Base-by-base conservation (phyloP, 2,329 filamentous ascomycete genomes). In the Chaetomiaceae sp. region DNA sequence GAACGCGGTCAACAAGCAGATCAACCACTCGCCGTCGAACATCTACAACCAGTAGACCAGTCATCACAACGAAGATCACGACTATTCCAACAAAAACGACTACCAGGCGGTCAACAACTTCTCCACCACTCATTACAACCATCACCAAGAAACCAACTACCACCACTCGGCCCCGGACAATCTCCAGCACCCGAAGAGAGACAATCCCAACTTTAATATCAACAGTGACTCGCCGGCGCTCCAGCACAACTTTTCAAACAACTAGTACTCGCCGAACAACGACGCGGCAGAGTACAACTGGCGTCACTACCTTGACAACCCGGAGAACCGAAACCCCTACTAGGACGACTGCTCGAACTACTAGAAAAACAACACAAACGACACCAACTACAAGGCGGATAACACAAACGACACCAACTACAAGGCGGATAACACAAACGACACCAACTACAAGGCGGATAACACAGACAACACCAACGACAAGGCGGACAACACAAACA, bases 61-160 rank as follows among this genome's bases (percentile, higher is more conserved):
- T 48, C 9, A 40, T 57, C 3, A 52, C 50, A 9, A 58, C 55
- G 1, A 50, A 42, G 18, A 47, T 54, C 14, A 57, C 53, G 2
- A 54, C 50, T 4, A 33, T 56, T 16, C 51, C 51, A 2, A 45
- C 14, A 6, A 51, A 27, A 9, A 27, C 25, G 25, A 27, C 25
- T 5, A 27, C 25, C 25, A 27, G 21, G 14, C 23, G 40, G 16
- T 41, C 54, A 2, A 29, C 37, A 6, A 44, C 43, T 13, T 8
- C 20, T 5, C 5, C 23, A 8, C 23, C 33, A 11, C 29, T 29
- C n/a, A 48, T 51, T 16, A 57, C 47, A 1, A 57, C 55, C 10
- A 36, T 46, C 11, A 52, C 55, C 11, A 34, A 25, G 8, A 48
- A 33, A 14, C 44, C 54, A 3, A 10, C 37, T 2, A 40, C 37